Percentiles rank a stretch among this genome's conserved stretches.
Conservation (phyloP, 2,329 filamentous ascomycete species). For the Trichoderma koningiopsis region DNA sequence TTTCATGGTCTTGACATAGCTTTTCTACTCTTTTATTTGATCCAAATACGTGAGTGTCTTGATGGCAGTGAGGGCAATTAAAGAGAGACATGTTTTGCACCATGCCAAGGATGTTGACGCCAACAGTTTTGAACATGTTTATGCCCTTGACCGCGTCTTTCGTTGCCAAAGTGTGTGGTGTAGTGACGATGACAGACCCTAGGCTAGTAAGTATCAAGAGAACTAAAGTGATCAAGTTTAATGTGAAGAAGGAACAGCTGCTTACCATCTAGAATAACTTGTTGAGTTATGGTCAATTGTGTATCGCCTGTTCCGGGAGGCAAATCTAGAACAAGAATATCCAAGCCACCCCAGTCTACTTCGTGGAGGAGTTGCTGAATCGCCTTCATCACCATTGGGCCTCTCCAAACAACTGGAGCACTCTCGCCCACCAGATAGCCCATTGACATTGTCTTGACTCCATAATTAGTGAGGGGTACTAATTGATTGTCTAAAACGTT, state of each 20-base stretch:
- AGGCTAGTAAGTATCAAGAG: neutral
- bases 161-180: slow-evolving; percentile 88
- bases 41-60: slow-evolving; percentile 76
- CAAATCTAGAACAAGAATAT: slow-evolving; percentile 85
- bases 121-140: slow-evolving; percentile 86
- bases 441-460: slow-evolving; percentile 98
- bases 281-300: slow-evolving; percentile 94
- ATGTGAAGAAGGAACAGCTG: neutral
- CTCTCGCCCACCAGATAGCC: slow-evolving; percentile 82
- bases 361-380: slow-evolving; percentile 93
- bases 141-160: slow-evolving; percentile 91
- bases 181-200: slow-evolving; percentile 86
- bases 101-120: slow-evolving; percentile 79
- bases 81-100: slow-evolving; percentile 93
- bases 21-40: slow-evolving; percentile 63
- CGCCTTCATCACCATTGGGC: slow-evolving; percentile 96
- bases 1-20: slow-evolving; percentile 70
- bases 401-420: slow-evolving; percentile 90
- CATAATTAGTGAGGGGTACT: slow-evolving; percentile 88
- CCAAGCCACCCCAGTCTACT: slow-evolving; percentile 88
- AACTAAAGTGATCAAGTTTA: slow-evolving; percentile 14
- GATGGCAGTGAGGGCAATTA: slow-evolving; percentile 74
- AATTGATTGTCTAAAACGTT: slow-evolving; percentile 68
- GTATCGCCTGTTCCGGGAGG: slow-evolving; percentile 95
- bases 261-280: slow-evolving; percentile 81